Evolutionary conservation across 2,329 filamentous ascomycete genomes (phyloP).

Genomic region (Ophiostoma himal-ulmi): DNA sequence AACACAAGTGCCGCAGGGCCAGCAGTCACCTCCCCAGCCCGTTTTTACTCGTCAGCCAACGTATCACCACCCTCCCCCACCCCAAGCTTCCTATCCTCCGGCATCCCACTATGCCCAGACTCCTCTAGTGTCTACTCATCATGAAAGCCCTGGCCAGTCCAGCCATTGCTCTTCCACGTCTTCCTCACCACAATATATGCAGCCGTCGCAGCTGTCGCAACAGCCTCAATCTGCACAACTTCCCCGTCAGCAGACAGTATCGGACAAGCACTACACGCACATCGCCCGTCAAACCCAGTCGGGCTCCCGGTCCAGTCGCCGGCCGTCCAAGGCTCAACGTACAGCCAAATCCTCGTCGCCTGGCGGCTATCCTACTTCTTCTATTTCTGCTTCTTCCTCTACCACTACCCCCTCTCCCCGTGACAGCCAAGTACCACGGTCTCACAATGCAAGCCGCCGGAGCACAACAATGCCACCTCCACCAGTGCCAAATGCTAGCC

Average conservation of each 20-base stretch:
- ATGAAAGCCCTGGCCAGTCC: neutral
- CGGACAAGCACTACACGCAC: neutral
- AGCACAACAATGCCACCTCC: neutral
- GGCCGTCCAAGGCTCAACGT: neutral
- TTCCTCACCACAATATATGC: neutral
- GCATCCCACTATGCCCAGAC: neutral
- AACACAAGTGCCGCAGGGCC: neutral
- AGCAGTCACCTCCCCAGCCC: neutral
- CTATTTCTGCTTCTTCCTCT: neutral
- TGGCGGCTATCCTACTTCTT: neutral
- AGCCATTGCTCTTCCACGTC: neutral
- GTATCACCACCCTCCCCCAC: neutral
- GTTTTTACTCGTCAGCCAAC: neutral
- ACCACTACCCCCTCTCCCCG: neutral
- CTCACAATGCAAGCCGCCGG: neutral
- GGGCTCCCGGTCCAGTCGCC: neutral
- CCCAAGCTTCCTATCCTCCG: neutral
- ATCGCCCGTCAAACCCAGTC: neutral
- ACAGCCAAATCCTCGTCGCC: neutral
- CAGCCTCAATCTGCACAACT: too few relatives aligned
- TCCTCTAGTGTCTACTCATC: neutral
- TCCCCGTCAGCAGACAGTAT: neutral
- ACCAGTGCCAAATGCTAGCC: neutral
- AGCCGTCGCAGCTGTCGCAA: neutral
- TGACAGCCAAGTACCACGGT: neutral